These are phyloP conservation scores for Casuarina glauca DNA, from an alignment of 306 rosid species.

Conservation along the genomic window DNA sequence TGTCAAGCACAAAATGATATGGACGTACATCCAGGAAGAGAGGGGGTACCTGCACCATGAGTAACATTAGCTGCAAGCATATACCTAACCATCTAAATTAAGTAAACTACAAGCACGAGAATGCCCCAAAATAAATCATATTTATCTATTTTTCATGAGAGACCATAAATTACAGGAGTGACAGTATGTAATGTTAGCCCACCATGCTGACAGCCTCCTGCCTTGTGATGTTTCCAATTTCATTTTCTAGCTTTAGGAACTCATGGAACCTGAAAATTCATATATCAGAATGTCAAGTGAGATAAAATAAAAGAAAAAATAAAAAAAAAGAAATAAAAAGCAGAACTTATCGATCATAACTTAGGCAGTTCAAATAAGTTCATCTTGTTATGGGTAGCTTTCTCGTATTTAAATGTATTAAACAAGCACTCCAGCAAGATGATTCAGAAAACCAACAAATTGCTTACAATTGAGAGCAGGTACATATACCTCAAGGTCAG, in stretches of 20 bases:
- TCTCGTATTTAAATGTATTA: conserved; percentile 5
- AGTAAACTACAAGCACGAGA: conserved; percentile 22
- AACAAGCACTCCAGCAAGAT: conserved; percentile 11
- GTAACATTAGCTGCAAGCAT: conserved; percentile 12
- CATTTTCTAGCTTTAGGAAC: conserved; percentile 96
- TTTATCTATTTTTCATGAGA: conserved; percentile 12
- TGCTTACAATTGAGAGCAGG: background rate
- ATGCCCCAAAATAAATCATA: conserved; percentile 13
- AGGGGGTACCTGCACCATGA: conserved; percentile 83
- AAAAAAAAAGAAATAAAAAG: background rate
- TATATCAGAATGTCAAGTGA: conserved; percentile 16
- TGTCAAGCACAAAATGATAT: conserved; percentile 83
- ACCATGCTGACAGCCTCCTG: conserved; percentile 99
- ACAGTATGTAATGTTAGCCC: conserved; percentile 39
- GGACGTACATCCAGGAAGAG: conserved; percentile 89
- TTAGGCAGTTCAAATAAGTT: conserved; percentile 14
- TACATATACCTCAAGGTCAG: background rate
- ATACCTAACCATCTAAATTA: background rate
- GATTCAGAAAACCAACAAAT: conserved; percentile 17
- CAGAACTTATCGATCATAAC: background rate
- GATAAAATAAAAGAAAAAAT: background rate
- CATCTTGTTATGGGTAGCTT: conserved; percentile 23
- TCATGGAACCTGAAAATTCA: conserved; percentile 79
- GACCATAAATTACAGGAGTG: conserved; percentile 10
- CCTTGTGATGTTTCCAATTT: conserved; percentile 96